Evolutionary conservation across 176 grass and related monocot genomes (phyloP), one percentile per base, ranked within the genome.

Genomic region (Dendrocalamus sinicus): DNA sequence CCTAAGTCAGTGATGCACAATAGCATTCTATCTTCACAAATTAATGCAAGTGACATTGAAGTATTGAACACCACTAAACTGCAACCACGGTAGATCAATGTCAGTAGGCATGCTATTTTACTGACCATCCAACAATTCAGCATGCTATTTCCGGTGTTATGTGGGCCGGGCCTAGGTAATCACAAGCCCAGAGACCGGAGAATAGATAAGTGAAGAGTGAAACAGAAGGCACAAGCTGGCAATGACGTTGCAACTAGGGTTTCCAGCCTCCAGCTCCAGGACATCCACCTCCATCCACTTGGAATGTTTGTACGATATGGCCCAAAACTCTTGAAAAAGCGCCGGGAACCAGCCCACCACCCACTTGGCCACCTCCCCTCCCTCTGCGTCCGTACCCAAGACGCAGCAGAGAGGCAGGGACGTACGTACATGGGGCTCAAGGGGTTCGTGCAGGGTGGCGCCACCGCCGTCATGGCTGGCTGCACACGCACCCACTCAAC

Each of bases 401-500:
- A 19, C 52, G 7, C 52, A 19, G 50, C 6, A 19, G 16, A 54
- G 52, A 32, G 30, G 16, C 16, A 16, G 16, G 16, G 52, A 16
- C 50, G 50, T 14, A 54, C 52, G 52, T 54, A 19, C 16, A 93
- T 97, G 95, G 95, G 91, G 1, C 6, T 91, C 2, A 97, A 94
- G 91, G 95, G 95, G 52, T 97, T 97, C 51, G 92, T 94, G 7
- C 92, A 97, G 75, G 95, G 95, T 24, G 92, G 92, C 77, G 84
- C 93, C 69, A 92, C 95, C 16, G 93, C 95, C 15, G 90, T 94
- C 83, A 89, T 97, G 8, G 95, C 92, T 11, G 95, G 95, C 4
- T 97, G 95, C 85, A 88, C 6, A 97, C 95, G 23, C 95, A 97
- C 81, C 95, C 95, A 67, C 90, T 97, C 65, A 91, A 97, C 83